These are phyloP conservation scores for Fusarium pseudoanthophilum DNA, from an alignment of 2,329 filamentous ascomycete genomes.

Conservation along the genomic window DNA sequence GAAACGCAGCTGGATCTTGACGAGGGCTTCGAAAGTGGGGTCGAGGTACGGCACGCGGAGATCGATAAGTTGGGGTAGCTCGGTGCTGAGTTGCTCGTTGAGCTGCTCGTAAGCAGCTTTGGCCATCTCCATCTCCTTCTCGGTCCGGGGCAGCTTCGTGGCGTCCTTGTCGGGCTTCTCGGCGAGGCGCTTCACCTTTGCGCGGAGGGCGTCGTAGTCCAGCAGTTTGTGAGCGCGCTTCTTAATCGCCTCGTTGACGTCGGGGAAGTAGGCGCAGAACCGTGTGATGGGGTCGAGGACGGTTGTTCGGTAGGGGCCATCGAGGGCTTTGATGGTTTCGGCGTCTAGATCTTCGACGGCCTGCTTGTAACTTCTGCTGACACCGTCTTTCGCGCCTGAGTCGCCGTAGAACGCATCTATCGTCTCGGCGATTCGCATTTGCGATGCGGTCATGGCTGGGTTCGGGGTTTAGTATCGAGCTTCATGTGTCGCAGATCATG, in stretches of 20 bases:
- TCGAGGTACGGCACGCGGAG: slow-evolving; percentile 96
- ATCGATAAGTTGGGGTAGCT: slow-evolving; percentile 95
- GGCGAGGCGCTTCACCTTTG: slow-evolving; percentile 94
- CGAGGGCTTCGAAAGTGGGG: slow-evolving; percentile 94
- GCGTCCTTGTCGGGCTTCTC: slow-evolving; percentile 99
- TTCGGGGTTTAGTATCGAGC: slow-evolving; percentile 24
- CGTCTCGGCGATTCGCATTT: slow-evolving; percentile 99
- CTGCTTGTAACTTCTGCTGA: slow-evolving; percentile 97
- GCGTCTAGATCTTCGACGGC: slow-evolving; percentile 97
- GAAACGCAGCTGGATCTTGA: slow-evolving; percentile 98
- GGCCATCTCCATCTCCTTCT: slow-evolving; percentile 96
- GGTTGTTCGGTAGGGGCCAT: slow-evolving; percentile 93
- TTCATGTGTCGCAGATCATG: neutral
- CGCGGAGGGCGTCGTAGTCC: slow-evolving; percentile 95
- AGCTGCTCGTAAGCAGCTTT: slow-evolving; percentile 94
- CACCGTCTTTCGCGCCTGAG: slow-evolving; percentile 91
- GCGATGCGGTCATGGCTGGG: slow-evolving; percentile 96
- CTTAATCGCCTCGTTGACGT: slow-evolving; percentile 99
- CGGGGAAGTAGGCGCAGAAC: slow-evolving; percentile 98
- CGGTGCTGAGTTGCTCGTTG: slow-evolving; percentile 93
- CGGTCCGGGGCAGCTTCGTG: slow-evolving; percentile 92
- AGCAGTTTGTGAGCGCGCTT: slow-evolving; percentile 98
- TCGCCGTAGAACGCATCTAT: slow-evolving; percentile 99
- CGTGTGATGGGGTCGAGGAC: slow-evolving; percentile 95
- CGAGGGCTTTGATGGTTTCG: slow-evolving; percentile 97